Evolutionary conservation across 441 rosid species (phyloP), one percentile per base, ranked within the genome.

Genomic region (Erodium chrysanthum): DNA sequence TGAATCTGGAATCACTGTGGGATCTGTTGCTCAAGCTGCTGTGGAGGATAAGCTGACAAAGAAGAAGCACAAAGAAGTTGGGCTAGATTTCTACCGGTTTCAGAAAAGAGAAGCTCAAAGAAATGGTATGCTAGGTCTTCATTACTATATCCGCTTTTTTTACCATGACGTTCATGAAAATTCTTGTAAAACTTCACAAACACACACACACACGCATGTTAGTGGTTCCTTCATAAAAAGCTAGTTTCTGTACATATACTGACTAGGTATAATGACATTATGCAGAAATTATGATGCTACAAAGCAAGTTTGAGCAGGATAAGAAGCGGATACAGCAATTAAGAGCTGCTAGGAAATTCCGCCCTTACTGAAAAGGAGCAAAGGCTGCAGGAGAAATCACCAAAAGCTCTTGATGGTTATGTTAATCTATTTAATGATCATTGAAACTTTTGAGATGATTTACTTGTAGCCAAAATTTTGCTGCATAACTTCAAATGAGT

Each of bases 91-190:
- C 79, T 94, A 94, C 65, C 86, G 99, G 56, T 94, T 94, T 71
- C 99, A 94, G 69, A 91, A 78, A 75, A 86, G 90, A 78, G 96
- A 94, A 75, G 87, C 86, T 22, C 86, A 84, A 75, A 87, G 86
- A 68, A 91, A 77, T 11, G 96, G 98, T 91, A 86, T 66, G 85
- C 25, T 46, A 14, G 62, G 46, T 21, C 17, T 54, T 25, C 21
- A n/a, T n/a, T n/a, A n/a, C n/a, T n/a, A n/a, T n/a, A n/a, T 46
- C 12, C 4, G 14, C 1, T 17, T 48, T 35, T 31, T 15, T 52
- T 37, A 21, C 7, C 35, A 33, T 25, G 3, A 25, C 3, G 29
- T 25, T 25, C 29, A 25, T 25, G 29, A 25, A 25, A 25, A 25
- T 25, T 25, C 29, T 25, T 25, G 29, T 25, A 25, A 25, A 25